Evolutionary conservation across 116 monocot genomes (phyloP), one percentile per base, ranked within the genome.

Genomic region (Posidonia oceanica): DNA sequence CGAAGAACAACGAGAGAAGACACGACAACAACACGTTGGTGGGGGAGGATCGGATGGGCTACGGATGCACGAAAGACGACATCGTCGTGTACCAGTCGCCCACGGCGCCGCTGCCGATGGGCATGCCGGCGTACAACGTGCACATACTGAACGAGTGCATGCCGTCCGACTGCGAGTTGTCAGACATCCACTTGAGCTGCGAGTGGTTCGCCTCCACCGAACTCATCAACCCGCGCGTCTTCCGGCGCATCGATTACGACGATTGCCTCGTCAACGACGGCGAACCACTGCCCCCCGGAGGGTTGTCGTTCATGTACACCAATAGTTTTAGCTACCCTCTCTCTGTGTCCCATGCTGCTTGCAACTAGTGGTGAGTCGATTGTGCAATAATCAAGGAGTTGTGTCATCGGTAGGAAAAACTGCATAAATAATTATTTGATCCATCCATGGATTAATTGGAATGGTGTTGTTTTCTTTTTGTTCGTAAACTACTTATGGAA

Each of bases 201-300:
- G 90, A 84, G n/a, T 86, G 82, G 90, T 90, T 90, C 82, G 84
- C 84, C 78, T 83, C 90, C 16, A 80, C 84, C 17, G 59, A 82
- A 14, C 74, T 84, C 13, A 72, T 90, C 63, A 79, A 87, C 65
- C 87, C 90, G 3, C 40, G 71, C 18, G 76, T 86, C 0, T 78
- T 90, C 61, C 86, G 84, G 1, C 83, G 89, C 15, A 0, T 86
- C n/a, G 53, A 69, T 36, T 83, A 59, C 80, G 71, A 83, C 77
- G 81, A 86, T 79, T 86, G 89, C 72, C 77, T 89, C 2, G 83
- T 89, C 40, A 86, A 83, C 75, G 78, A 81, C 48, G 48, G 48
- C 48, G 7, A 48, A 7, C 48, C 48, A 1, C 48, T 48, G 11
- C 8, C 48, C 11, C 48, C 48, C 12, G 48, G 48, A 48, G 48